Conservation (phyloP, 352 stramenopile genomes). For the Globisporangium uncinulatum region DNA sequence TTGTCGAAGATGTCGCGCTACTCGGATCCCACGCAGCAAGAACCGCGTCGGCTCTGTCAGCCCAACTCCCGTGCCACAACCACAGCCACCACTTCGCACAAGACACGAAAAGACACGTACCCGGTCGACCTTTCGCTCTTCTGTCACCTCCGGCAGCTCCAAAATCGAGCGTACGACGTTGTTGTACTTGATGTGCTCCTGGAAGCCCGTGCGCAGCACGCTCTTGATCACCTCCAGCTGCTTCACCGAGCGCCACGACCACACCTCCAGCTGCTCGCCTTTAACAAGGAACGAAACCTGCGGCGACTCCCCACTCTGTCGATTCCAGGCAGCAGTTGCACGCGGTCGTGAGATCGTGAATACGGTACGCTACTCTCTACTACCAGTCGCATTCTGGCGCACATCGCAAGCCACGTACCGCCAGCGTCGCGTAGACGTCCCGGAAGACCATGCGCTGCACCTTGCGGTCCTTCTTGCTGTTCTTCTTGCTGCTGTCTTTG, state of each 20-base stretch:
- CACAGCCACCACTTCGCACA: not conserved
- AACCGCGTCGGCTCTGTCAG: not conserved
- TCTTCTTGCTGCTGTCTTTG: constrained; percentile 88
- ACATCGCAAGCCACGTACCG: constrained; percentile 25
- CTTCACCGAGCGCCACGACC: constrained; percentile 72
- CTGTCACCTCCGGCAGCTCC: constrained; percentile 69
- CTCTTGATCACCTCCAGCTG: constrained; percentile 83
- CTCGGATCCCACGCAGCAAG: not conserved
- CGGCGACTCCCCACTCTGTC: constrained; percentile 70
- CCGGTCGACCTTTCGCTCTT: constrained; percentile 65
- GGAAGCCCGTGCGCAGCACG: constrained; percentile 61
- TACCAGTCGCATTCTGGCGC: too few species aligned
- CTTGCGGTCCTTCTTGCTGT: constrained; percentile 87
- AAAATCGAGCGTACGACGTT: constrained; percentile 72
- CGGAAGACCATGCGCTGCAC: constrained; percentile 79
- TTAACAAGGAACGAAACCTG: constrained; percentile 75
- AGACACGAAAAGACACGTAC: constrained; percentile 26
- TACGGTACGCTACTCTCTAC: not conserved
- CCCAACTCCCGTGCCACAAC: not conserved
- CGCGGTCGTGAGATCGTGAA: not conserved
- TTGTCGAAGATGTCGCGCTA: constrained; percentile 81
- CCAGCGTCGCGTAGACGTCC: constrained; percentile 75
- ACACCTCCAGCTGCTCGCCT: constrained; percentile 66
- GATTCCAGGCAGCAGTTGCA: not conserved
- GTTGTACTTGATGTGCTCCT: constrained; percentile 88